A percentile compares a stretch with the other conserved stretches of the same genome.
These are phyloP conservation scores for Boletus fagicola DNA, from an alignment of 768 basidiomycete genomes.

Conservation along the genomic window DNA sequence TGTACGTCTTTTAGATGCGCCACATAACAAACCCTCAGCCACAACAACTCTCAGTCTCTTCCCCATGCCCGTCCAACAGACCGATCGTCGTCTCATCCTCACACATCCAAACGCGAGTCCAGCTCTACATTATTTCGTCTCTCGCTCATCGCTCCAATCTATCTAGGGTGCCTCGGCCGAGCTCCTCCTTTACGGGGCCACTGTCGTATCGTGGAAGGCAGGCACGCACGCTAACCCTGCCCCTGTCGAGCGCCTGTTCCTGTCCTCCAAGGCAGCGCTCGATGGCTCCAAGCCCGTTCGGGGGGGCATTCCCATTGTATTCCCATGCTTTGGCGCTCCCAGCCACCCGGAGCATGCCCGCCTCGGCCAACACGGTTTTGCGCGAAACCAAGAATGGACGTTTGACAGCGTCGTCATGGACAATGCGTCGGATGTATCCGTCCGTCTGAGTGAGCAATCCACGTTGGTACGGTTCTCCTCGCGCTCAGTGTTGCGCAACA, in stretches of 20 bases:
- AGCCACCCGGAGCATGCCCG: constrained; percentile 66
- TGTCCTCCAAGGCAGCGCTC: constrained; percentile 74
- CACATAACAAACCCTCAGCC: constrained; percentile 18
- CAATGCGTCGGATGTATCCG: constrained; percentile 67
- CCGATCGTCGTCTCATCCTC: constrained; percentile 45
- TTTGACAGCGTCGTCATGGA: constrained; percentile 65
- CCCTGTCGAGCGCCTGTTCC: constrained; percentile 70
- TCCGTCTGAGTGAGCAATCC: constrained; percentile 63
- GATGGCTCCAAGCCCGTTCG: constrained; percentile 80
- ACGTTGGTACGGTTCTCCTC: background rate
- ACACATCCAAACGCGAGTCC: constrained; percentile 58
- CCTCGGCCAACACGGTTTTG: constrained; percentile 89
- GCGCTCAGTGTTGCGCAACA: constrained; percentile 25
- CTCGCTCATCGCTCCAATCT: background rate
- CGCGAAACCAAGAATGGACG: constrained; percentile 72
- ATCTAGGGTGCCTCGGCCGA: constrained; percentile 62
- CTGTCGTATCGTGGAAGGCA: constrained; percentile 83
- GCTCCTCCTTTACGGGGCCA: constrained; percentile 80
- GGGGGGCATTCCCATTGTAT: constrained; percentile 61
- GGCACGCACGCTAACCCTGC: constrained; percentile 34
- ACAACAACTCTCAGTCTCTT: background rate
- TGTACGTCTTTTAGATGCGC: constrained; percentile 18
- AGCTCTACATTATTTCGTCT: background rate
- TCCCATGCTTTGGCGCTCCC: constrained; percentile 89
- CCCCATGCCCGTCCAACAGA: constrained; percentile 56